phyloP scores from a whole-genome alignment of 345 rosid species.

The Chamaenerion angustifolium region DNA sequence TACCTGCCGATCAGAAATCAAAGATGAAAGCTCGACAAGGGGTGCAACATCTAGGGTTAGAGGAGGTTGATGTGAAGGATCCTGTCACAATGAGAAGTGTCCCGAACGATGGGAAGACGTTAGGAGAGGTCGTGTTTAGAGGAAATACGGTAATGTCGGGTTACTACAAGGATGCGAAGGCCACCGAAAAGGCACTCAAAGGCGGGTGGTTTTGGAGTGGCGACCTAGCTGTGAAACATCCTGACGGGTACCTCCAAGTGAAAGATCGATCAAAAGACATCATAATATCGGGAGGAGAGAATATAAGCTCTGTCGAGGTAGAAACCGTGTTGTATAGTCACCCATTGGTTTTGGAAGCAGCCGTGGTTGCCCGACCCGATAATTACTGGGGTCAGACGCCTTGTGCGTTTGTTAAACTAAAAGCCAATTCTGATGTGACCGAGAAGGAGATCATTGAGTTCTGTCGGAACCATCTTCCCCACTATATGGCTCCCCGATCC shows the following conservation, averaged over 20 bases:
- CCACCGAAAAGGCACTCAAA: conserved; percentile 37
- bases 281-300: conserved; percentile 72
- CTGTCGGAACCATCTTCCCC: conserved; percentile 51
- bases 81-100: conserved; percentile 38
- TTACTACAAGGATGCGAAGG: conserved; percentile 46
- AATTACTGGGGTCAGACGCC: conserved; percentile 79
- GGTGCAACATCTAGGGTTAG: conserved; percentile 51
- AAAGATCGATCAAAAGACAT: conserved; percentile 68
- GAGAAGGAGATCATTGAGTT: conserved; percentile 39
- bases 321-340: conserved; percentile 48
- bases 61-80: conserved; percentile 51
- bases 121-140: conserved; percentile 59
- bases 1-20: conserved; percentile 25
- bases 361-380: conserved; percentile 70
- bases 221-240: conserved; percentile 66
- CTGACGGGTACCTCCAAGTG: conserved; percentile 55
- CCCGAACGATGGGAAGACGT: conserved; percentile 40
- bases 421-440: conserved; percentile 24
- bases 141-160: conserved; percentile 83
- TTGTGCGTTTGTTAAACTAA: conserved; percentile 67
- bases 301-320: conserved; percentile 55
- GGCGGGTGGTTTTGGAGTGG: conserved; percentile 78
- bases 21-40: conserved; percentile 66
- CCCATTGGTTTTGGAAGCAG: conserved; percentile 57
- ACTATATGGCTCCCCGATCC: conserved; percentile 65